Percentiles rank a stretch among this genome's conserved stretches.
Evolutionary conservation across 371 early-diverging fungal genomes (phyloP).

Genomic region (Quaeritorhiza haematococci): DNA sequence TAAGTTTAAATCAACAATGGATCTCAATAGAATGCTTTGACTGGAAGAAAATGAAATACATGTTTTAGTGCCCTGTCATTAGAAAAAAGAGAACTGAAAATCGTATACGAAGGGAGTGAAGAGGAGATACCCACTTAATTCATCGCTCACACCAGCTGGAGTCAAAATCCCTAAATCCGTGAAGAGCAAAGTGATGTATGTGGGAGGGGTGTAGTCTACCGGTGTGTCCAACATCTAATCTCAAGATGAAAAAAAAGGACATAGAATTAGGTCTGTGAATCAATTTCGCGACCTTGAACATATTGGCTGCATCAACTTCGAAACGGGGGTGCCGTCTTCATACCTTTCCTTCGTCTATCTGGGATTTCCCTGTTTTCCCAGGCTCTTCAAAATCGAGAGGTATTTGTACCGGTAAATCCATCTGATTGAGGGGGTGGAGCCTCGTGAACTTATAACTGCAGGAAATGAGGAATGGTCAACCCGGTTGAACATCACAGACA

Average conservation of each 20-base stretch:
- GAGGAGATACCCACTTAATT: too few relatives aligned
- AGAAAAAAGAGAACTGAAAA: too few relatives aligned
- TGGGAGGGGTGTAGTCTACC: conserved; percentile 95
- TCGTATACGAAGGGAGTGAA: background rate
- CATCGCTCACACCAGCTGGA: conserved; percentile 70
- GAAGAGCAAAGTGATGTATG: conserved; percentile 81
- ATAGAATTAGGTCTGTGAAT: background rate
- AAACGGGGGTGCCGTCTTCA: background rate
- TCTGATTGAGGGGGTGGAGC: conserved; percentile 39
- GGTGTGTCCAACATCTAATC: conserved; percentile 58
- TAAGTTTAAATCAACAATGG: too few relatives aligned
- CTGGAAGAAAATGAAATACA: too few relatives aligned
- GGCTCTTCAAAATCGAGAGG: conserved; percentile 15
- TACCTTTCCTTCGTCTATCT: background rate
- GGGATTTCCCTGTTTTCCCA: background rate
- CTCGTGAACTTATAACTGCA: conserved; percentile 86
- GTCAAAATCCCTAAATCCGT: conserved; percentile 93
- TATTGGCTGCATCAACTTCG: background rate
- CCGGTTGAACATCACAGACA: background rate
- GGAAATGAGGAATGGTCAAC: background rate
- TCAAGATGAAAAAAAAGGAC: background rate
- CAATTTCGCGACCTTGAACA: too few relatives aligned
- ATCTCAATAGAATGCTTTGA: too few relatives aligned
- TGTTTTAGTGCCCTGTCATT: too few relatives aligned
- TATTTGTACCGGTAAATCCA: conserved; percentile 51